Base-by-base conservation (phyloP, 495 filamentous ascomycete genomes). In the Aspergillus leporis region DNA sequence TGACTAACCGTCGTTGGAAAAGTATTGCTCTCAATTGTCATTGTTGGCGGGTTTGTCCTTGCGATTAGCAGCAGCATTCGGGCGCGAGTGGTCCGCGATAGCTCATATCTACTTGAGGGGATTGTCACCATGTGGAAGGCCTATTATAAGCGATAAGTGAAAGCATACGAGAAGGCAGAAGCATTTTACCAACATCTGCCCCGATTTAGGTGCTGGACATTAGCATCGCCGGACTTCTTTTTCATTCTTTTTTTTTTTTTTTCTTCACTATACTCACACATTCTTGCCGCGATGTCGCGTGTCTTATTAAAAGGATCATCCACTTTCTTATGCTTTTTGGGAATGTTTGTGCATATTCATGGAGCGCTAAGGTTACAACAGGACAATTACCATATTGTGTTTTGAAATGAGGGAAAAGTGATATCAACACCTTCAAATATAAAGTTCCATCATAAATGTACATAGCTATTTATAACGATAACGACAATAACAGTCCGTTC, bases 1-100 rank as follows among this genome's bases (percentile, higher is more conserved):
- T 89, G 70, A 76, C 62, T 72, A 32, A 21, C 58, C 50, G 65
- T 64, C 19, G 34, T 69, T 38, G 63, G 69, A 53, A 61, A 60
- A 22, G 55, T 62, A 8, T 31, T 57, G 28, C 51, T 75, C 16
- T 51, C 59, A 40, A 30, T 70, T 16, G 41, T 61, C 41, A 38
- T 59, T 5, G 18, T 69, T 21, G 51, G 56, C 52, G 48, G 61
- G 21, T 21, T 70, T 36, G 30, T 70, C 28, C 51, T 70, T 43
- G 58, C 64, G 19, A 32, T 63, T 19, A 66, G 67, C 51, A 58
- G 62, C 36, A 63, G 58, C 30, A 59, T 63, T 52, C 73, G 73
- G 9, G 47, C 49, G 47, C 55, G 63, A 43, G 54, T 59, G 4
- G 36, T 59, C 41, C 49, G 32, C 5, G 41, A 48, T 22, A 53